Conservation (phyloP, 345 rosid genomes). For the Ceriops decandra region DNA sequence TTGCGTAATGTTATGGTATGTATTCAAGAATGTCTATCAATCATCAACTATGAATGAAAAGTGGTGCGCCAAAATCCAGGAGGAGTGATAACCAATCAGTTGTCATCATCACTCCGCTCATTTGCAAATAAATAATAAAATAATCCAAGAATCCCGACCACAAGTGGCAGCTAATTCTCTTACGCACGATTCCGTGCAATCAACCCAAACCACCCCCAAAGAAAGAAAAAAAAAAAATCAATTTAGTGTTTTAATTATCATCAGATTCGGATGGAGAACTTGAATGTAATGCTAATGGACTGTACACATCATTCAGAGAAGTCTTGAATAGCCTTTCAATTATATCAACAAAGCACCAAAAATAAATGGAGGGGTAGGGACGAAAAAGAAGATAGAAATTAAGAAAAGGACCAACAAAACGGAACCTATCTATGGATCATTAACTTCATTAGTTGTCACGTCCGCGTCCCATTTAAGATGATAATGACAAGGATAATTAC, state of each 20-base stretch:
- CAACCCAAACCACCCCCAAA: not conserved
- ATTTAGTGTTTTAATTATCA: not conserved
- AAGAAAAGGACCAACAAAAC: conserved; percentile 1
- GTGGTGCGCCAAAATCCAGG: not conserved
- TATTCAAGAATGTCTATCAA: not conserved
- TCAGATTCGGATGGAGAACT: too few relatives aligned
- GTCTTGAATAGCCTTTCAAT: too few relatives aligned
- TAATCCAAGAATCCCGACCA: conserved; percentile 7
- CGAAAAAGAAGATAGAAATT: too few relatives aligned
- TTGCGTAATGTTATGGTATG: too few relatives aligned
- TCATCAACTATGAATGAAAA: not conserved
- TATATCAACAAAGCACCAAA: too few relatives aligned
- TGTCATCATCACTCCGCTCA: not conserved
- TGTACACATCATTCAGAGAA: too few relatives aligned
- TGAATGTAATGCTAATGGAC: too few relatives aligned
- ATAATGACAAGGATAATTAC: not conserved
- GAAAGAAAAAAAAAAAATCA: too few relatives aligned
- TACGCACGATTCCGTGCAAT: not conserved
- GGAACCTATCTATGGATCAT: conserved; percentile 2
- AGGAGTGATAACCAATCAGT: not conserved
- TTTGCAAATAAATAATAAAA: not conserved
- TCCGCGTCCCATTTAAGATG: not conserved
- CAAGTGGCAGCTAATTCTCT: not conserved
- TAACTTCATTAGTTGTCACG: conserved; percentile 4
- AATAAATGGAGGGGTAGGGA: too few relatives aligned